Conservation (phyloP, 148 eudicot genomes). For the Mesembryanthemum crystallinum region DNA sequence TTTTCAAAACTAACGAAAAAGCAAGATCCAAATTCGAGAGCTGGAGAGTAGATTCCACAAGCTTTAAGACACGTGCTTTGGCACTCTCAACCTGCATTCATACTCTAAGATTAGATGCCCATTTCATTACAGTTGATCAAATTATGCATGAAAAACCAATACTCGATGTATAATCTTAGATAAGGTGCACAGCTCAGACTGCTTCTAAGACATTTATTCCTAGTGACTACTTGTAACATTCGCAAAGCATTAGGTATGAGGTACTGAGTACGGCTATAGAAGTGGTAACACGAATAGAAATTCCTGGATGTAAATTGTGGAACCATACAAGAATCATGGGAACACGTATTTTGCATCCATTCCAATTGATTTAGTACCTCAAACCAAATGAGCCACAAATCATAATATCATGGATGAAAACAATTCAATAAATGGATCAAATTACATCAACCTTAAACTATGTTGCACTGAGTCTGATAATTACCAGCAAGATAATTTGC, state of each 20-base stretch:
- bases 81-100: slow-evolving; percentile 63
- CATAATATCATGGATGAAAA: not conserved
- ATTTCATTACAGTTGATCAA: not conserved
- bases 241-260: not conserved
- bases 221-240: not conserved
- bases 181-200: not conserved
- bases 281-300: not conserved
- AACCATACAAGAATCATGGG: not conserved
- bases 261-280: not conserved
- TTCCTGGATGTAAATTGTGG: not conserved
- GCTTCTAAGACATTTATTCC: not conserved
- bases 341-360: not conserved
- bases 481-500: slow-evolving; percentile 70
- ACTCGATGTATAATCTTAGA: not conserved
- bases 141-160: not conserved
- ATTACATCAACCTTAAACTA: not conserved
- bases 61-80: slow-evolving; percentile 59
- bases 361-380: not conserved
- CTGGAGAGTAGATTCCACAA: slow-evolving; percentile 71
- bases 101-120: not conserved
- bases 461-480: not conserved
- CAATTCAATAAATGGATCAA: not conserved
- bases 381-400: not conserved
- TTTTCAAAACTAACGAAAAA: slow-evolving; percentile 56
- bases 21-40: slow-evolving; percentile 86